phyloP scores from a whole-genome alignment of 129 eudicot genomes.

The Gnaphalium uliginosum region DNA sequence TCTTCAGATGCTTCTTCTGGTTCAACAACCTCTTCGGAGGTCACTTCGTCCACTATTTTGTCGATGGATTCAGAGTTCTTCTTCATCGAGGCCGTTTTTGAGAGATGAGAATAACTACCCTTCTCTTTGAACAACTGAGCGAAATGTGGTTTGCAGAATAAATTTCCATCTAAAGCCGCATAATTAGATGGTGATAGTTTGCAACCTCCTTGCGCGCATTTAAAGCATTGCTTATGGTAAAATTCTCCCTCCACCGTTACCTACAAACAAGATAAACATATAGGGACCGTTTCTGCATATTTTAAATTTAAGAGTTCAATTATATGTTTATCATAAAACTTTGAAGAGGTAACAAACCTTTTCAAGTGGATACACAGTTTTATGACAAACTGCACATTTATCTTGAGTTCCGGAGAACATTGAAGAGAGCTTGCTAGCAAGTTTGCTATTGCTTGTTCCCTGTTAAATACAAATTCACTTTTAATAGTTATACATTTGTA shows the following conservation, averaged over 20 bases:
- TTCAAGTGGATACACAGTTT: constrained; percentile 88
- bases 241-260: constrained; percentile 79
- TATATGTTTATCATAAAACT: not conserved
- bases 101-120: constrained; percentile 64
- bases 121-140: constrained; percentile 80
- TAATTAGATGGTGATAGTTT: constrained; percentile 59
- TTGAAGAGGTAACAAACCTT: constrained; percentile 45
- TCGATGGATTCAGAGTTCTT: constrained; percentile 31
- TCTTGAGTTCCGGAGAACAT: constrained; percentile 88
- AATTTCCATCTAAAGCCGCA: constrained; percentile 75
- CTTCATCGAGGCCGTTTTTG: constrained; percentile 51
- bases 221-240: constrained; percentile 76
- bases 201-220: constrained; percentile 86
- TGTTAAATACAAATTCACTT: constrained; percentile 22
- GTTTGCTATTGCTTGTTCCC: constrained; percentile 65
- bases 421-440: constrained; percentile 68
- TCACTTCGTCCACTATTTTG: constrained; percentile 11
- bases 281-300: too few species aligned
- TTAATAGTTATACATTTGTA: not conserved
- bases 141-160: constrained; percentile 83
- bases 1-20: constrained; percentile 12
- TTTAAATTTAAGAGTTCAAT: too few species aligned
- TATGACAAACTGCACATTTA: constrained; percentile 71
- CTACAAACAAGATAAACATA: constrained; percentile 28
- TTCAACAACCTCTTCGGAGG: constrained; percentile 18